Percentiles rank a stretch among this genome's conserved stretches.
Conservation (phyloP, 257 asterid species). For the Primulina tabacum region DNA sequence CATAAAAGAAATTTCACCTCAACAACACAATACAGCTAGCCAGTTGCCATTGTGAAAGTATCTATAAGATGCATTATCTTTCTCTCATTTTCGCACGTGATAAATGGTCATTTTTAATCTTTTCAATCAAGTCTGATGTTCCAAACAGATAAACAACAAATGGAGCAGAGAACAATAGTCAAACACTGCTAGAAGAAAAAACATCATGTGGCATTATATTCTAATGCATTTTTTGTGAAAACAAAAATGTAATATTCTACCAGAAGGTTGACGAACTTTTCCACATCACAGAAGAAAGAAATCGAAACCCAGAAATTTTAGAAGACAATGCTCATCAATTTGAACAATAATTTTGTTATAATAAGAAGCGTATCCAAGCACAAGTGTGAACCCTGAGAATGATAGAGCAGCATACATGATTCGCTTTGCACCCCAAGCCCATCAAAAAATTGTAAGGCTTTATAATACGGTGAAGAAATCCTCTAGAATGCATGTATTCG, state of each 20-base stretch:
- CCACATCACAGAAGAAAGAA: too few species aligned
- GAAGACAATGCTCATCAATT: neutral
- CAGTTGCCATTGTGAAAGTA: neutral
- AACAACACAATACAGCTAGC: neutral
- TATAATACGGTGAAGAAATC: conserved; percentile 96
- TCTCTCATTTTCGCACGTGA: neutral
- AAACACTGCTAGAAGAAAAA: neutral
- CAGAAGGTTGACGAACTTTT: neutral
- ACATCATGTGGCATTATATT: neutral
- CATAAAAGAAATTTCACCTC: neutral
- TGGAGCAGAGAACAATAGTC: neutral
- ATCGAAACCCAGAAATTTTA: too few species aligned
- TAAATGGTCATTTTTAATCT: conserved; percentile 1
- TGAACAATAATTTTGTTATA: too few species aligned
- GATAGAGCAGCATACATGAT: conserved; percentile 55
- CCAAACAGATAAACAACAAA: neutral
- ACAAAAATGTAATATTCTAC: neutral
- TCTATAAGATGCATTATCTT: neutral
- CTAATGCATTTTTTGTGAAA: neutral
- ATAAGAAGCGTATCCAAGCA: neutral
- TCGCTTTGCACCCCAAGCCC: conserved; percentile 99
- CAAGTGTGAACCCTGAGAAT: conserved; percentile 11
- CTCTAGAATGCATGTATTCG: conserved; percentile 92
- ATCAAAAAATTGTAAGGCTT: conserved; percentile 91
- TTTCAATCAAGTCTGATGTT: neutral